phyloP scores from a whole-genome alignment of 2,329 filamentous ascomycete genomes.

The Aspergillus calidoustus region DNA sequence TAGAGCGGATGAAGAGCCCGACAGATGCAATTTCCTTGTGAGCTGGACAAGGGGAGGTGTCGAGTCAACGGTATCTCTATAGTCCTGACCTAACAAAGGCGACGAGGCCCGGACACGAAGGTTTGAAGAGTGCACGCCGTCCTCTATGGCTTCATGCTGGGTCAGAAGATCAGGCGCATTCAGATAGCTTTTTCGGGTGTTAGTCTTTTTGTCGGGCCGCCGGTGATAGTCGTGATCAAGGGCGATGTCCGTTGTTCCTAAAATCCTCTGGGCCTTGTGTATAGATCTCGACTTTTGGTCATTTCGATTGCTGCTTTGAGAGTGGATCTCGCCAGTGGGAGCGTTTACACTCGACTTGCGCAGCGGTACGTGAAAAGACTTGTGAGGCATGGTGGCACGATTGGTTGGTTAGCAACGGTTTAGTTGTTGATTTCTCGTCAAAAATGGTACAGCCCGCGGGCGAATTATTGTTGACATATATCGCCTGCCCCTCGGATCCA shows the following conservation, averaged over 20 bases:
- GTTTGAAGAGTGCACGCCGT: constrained; percentile 29
- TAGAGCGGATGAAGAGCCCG: constrained; percentile 51
- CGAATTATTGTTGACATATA: background rate
- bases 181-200: constrained; percentile 44
- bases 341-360: constrained; percentile 26
- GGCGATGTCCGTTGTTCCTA: constrained; percentile 35
- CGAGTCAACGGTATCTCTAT: constrained; percentile 32
- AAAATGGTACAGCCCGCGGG: background rate
- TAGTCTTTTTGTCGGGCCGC: constrained; percentile 31
- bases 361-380: constrained; percentile 21
- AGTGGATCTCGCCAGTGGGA: constrained; percentile 15
- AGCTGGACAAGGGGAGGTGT: constrained; percentile 37
- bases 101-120: constrained; percentile 52
- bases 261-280: constrained; percentile 39
- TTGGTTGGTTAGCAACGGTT: background rate
- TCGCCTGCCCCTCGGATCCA: background rate
- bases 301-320: constrained; percentile 21
- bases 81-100: constrained; percentile 48
- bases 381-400: constrained; percentile 19
- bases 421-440: background rate
- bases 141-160: constrained; percentile 26
- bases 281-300: constrained; percentile 25
- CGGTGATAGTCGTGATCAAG: constrained; percentile 28
- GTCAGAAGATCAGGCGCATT: constrained; percentile 46
- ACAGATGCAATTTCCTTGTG: constrained; percentile 44